A percentile compares a stretch with the other conserved stretches of the same genome.
Evolutionary conservation across 2,329 filamentous ascomycete species (phyloP).

Genomic region (Trichoderma sp.): DNA sequence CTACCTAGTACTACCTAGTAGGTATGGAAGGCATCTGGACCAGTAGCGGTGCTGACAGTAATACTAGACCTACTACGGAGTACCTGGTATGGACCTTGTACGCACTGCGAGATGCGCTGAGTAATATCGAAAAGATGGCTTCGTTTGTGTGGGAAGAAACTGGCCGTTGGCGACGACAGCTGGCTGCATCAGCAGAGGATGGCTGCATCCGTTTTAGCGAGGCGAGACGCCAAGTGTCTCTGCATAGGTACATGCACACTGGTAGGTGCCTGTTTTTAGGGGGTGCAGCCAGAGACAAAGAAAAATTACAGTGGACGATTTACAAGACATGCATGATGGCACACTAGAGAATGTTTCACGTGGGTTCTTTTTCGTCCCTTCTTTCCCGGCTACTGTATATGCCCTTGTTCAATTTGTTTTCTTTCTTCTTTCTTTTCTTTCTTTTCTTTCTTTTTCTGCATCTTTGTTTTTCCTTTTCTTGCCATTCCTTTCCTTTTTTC

Average conservation of each 20-base stretch:
- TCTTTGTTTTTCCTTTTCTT: not conserved
- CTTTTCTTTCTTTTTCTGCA: not conserved
- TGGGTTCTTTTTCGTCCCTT: not conserved
- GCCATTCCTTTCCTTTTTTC: not conserved
- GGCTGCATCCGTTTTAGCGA: not conserved
- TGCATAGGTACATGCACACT: too few relatives aligned
- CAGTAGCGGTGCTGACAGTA: not conserved
- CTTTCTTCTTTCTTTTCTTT: not conserved
- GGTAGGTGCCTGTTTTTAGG: not conserved
- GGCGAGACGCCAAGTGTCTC: not conserved
- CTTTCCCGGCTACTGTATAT: not conserved
- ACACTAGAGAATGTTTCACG: not conserved
- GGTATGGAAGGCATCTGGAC: too few relatives aligned
- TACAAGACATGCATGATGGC: not conserved
- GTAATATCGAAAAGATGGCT: too few relatives aligned
- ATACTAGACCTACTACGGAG: not conserved
- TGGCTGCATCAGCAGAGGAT: not conserved
- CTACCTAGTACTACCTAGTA: too few relatives aligned
- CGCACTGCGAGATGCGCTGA: not conserved
- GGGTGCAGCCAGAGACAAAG: not conserved
- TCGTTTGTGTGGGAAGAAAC: too few relatives aligned
- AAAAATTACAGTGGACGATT: not conserved
- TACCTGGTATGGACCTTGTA: not conserved
- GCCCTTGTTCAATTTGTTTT: not conserved
- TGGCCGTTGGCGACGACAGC: not conserved